Evolutionary conservation across 202 grass and related monocot species (phyloP).

Genomic region (Brachypodium distachyon): DNA sequence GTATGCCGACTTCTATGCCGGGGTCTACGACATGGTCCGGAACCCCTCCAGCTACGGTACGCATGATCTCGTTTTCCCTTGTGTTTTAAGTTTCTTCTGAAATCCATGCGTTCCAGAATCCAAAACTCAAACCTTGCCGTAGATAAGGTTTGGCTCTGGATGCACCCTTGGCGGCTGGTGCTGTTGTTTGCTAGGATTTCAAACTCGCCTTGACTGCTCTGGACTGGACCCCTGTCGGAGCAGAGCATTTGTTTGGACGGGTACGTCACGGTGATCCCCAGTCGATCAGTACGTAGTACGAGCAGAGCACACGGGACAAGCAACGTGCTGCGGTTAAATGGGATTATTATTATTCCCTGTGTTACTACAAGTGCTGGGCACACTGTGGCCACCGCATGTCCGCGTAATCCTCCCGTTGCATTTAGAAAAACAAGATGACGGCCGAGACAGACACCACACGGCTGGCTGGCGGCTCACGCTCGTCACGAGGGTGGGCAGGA

Average conservation of each 20-base stretch:
- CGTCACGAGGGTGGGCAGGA: too few relatives aligned
- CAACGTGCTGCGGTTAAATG: background rate
- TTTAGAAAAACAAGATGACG: too few relatives aligned
- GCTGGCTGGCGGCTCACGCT: too few relatives aligned
- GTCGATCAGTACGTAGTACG: background rate
- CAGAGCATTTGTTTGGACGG: background rate
- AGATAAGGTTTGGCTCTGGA: too few relatives aligned
- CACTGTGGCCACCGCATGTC: too few relatives aligned
- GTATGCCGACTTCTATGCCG: conserved; percentile 76
- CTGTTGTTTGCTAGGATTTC: background rate
- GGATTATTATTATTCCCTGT: too few relatives aligned
- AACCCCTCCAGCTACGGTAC: conserved; percentile 57
- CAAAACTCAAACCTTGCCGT: too few relatives aligned
- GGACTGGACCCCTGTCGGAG: background rate
- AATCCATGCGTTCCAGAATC: too few relatives aligned
- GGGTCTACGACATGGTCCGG: conserved; percentile 52
- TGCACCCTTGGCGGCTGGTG: background rate
- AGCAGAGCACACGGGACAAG: background rate
- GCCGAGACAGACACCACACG: too few relatives aligned
- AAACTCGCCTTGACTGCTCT: background rate
- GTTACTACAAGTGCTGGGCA: too few relatives aligned
- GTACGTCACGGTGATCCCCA: background rate
- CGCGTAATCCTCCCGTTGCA: too few relatives aligned
- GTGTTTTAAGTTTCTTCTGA: too few relatives aligned
- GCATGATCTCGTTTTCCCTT: background rate